Evolutionary conservation across 2,329 filamentous ascomycete genomes (phyloP), one percentile per base, ranked within the genome.

Genomic region (Fusarium pseudoanthophilum): DNA sequence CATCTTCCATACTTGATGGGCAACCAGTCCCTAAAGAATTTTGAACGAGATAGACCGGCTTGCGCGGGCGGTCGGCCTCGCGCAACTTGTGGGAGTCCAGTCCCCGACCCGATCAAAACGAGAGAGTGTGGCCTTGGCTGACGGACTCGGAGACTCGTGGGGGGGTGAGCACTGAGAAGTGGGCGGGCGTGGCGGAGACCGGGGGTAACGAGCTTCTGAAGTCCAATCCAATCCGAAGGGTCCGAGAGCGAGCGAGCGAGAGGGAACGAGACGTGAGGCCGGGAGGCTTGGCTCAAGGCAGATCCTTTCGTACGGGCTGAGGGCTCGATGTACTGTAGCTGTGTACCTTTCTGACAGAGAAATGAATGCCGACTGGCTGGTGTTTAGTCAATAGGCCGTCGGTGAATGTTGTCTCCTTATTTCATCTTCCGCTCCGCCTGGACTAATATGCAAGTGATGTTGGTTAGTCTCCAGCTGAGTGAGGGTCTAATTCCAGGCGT

Each of bases 1-100:
- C 81, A 83, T 83, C 45, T 82, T 77, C 81, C 81, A 83, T 83
- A 70, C 78, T 82, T 80, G 61, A 73, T 74, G 67, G 71, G 77
- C 64, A 67, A 53, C 24, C 59, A 66, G 59, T 49, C 60, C 67
- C 72, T 74, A 73, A 74, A 74, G 72, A 76, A 67, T 69, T 51
- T 72, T 64, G 62, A 68, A 69, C 45, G 45, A 60, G 65, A 71
- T 53, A 60, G 65, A 69, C 67, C 70, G 69, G 74, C 43, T 67
- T 60, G 68, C 69, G 65, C 73, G 71, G 75, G 73, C 59, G 62
- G 75, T 78, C 75, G 76, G 76, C 75, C 75, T 75, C 72, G 73
- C 72, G 48, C 73, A 71, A 69, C 58, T 74, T 65, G 52, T 61
- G 64, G 60, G 58, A 76, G 69, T 71, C 62, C 65, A 68, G 64